A percentile compares a stretch with the other conserved stretches of the same genome.
Conservation (phyloP, 2,329 filamentous ascomycete species). For the Xylariaceae sp. region DNA sequence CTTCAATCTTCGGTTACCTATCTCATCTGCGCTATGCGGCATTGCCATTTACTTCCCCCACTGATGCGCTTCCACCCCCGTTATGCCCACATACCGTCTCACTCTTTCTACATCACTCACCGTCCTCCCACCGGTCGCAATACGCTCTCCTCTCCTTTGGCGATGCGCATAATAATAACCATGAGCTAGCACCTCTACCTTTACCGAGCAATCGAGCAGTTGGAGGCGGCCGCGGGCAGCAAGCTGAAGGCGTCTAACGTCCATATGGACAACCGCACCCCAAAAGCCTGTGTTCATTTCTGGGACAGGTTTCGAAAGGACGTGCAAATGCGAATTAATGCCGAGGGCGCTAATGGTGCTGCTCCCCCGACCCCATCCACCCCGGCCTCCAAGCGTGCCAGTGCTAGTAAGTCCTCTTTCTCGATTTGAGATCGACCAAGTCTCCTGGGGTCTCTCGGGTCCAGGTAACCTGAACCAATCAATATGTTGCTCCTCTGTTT, state of each 20-base stretch:
- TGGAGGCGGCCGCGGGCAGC: neutral
- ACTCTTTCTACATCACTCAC: neutral
- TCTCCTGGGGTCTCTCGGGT: neutral
- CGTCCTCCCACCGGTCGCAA: neutral
- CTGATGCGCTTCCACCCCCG: no score
- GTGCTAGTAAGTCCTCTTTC: constrained; percentile 2
- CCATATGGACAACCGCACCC: neutral
- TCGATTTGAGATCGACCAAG: neutral
- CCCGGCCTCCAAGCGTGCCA: neutral
- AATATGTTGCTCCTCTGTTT: neutral
- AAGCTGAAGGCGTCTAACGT: neutral
- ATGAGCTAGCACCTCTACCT: neutral
- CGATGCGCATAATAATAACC: neutral
- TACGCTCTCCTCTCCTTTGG: neutral
- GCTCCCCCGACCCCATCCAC: neutral
- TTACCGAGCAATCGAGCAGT: constrained; percentile 1
- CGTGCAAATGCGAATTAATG: no score
- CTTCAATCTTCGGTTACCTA: neutral
- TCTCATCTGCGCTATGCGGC: no score
- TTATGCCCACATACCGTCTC: neutral
- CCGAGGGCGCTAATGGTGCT: neutral
- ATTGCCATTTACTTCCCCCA: no score
- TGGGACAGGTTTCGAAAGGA: constrained; percentile 11
- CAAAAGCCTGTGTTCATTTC: neutral
- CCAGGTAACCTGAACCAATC: neutral